Evolutionary conservation across 768 basidiomycete genomes (phyloP).

Genomic region (Nidula microcarpa): DNA sequence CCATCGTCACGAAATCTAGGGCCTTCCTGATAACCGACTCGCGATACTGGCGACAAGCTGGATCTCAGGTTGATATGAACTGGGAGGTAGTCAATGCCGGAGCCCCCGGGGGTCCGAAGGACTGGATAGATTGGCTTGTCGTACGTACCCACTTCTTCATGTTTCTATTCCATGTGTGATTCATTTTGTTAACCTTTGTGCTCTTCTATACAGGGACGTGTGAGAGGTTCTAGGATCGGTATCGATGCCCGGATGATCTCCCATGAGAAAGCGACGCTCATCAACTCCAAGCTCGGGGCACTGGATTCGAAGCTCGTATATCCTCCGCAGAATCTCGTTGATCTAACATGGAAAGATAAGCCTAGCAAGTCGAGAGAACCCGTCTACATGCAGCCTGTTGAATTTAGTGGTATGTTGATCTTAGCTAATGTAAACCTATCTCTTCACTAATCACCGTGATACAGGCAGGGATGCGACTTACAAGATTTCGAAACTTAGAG

Average conservation of each 20-base stretch:
- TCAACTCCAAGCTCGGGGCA: conserved; percentile 52
- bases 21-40: conserved; percentile 82
- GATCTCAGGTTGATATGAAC: conserved; percentile 63
- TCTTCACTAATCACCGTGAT: neutral
- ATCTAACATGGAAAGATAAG: conserved; percentile 78
- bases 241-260: conserved; percentile 85
- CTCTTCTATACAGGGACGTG: conserved; percentile 24
- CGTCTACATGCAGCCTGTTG: conserved; percentile 64
- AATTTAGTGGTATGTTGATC: conserved; percentile 54
- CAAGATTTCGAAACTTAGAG: conserved; percentile 69
- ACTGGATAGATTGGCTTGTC: conserved; percentile 80
- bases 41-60: conserved; percentile 81
- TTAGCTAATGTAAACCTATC: neutral
- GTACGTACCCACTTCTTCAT: conserved; percentile 29
- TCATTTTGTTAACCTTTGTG: neutral
- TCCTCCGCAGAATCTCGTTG: conserved; percentile 81
- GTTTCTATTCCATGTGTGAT: neutral
- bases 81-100: conserved; percentile 71
- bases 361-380: conserved; percentile 64
- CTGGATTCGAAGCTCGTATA: conserved; percentile 69
- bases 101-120: conserved; percentile 46
- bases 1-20: conserved; percentile 58
- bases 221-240: conserved; percentile 56
- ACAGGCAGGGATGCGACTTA: conserved; percentile 55
- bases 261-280: conserved; percentile 60